These are phyloP conservation scores for Berkeleyomyces rouxiae DNA, from an alignment of 2,329 filamentous ascomycete species.

Conservation along the genomic window DNA sequence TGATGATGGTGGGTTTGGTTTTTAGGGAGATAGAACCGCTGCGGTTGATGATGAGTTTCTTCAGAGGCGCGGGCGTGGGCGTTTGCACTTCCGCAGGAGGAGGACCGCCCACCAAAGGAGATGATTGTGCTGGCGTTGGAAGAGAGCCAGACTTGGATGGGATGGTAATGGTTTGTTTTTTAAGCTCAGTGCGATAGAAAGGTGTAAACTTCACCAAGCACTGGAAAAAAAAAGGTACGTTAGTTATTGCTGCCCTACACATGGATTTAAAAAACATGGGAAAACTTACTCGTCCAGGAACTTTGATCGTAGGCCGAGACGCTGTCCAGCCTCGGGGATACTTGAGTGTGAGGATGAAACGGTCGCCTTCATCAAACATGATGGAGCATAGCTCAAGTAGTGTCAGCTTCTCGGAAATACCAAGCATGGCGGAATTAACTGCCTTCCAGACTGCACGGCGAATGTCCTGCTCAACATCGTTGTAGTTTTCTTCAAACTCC, in stretches of 20 bases:
- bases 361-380: slow-evolving; percentile 30
- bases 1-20: slow-evolving; percentile 8
- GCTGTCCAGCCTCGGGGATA: slow-evolving; percentile 27
- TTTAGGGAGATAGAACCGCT: slow-evolving; percentile 13
- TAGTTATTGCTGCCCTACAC: not conserved
- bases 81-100: not conserved
- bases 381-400: slow-evolving; percentile 29
- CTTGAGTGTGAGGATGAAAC: slow-evolving; percentile 26
- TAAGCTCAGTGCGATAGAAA: slow-evolving; percentile 21
- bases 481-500: slow-evolving; percentile 29
- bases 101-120: not conserved
- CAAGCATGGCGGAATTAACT: slow-evolving; percentile 24
- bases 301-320: slow-evolving; percentile 22
- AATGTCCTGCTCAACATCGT: slow-evolving; percentile 23
- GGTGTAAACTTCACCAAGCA: slow-evolving; percentile 26
- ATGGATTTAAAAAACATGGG: not conserved
- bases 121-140: not conserved
- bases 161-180: slow-evolving; percentile 3
- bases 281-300: slow-evolving; percentile 23
- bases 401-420: slow-evolving; percentile 26
- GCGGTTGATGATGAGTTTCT: slow-evolving; percentile 14
- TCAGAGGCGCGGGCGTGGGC: slow-evolving; percentile 5
- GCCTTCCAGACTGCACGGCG: slow-evolving; percentile 29
- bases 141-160: slow-evolving; percentile 1
- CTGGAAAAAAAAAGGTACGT: not conserved